Evolutionary conservation across 2,329 filamentous ascomycete genomes (phyloP).

Genomic region (Pezicula neosporulosa): DNA sequence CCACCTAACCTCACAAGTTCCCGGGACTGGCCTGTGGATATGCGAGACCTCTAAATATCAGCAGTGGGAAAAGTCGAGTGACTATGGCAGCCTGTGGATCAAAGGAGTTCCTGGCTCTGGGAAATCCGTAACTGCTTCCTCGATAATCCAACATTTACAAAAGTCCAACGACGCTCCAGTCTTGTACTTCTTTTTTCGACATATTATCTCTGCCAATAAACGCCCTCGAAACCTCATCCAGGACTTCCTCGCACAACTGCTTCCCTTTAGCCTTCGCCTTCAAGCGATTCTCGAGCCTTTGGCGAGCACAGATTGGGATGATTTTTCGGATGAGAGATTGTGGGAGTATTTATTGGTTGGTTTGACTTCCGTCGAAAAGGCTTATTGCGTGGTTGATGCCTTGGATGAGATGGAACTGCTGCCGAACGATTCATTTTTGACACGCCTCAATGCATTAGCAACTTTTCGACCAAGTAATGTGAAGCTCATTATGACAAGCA

Average conservation of each 20-base stretch:
- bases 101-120: conserved; percentile 40
- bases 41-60: conserved; percentile 11
- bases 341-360: conserved; percentile 26
- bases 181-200: conserved; percentile 34
- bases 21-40: conserved; percentile 12
- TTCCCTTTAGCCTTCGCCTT: conserved; percentile 24
- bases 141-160: conserved; percentile 17
- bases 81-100: conserved; percentile 41
- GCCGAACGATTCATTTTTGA: conserved; percentile 3
- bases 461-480: conserved; percentile 8
- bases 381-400: conserved; percentile 45
- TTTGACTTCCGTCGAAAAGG: conserved; percentile 15
- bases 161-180: conserved; percentile 16
- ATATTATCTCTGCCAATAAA: conserved; percentile 32
- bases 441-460: conserved; percentile 8
- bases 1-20: conserved; percentile 8
- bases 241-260: conserved; percentile 31
- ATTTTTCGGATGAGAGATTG: conserved; percentile 17
- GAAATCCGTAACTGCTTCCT: conserved; percentile 36
- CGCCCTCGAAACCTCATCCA: conserved; percentile 22
- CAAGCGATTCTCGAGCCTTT: conserved; percentile 15
- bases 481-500: conserved; percentile 19
- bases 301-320: conserved; percentile 7
- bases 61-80: conserved; percentile 16
- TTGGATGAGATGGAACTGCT: conserved; percentile 17